phyloP scores from a whole-genome alignment of 1,284 basidiomycete species.

The Cystobasidiaceae sp. region DNA sequence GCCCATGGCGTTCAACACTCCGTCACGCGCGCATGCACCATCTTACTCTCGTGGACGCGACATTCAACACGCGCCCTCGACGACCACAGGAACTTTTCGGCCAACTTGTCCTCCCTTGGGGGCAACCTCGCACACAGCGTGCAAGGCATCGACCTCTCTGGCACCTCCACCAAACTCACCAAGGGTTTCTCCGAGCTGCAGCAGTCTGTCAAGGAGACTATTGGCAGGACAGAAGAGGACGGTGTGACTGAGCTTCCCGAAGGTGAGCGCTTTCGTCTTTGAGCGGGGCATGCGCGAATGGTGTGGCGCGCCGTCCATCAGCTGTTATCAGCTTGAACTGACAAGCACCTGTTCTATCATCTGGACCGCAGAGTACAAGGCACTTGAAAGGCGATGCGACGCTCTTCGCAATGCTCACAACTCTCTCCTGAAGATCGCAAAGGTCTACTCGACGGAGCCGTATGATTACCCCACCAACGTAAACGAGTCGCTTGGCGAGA shows the following conservation, averaged over 20 bases:
- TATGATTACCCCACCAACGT: constrained; percentile 73
- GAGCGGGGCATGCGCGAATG: too few species aligned
- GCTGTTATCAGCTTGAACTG: too few species aligned
- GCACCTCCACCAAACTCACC: constrained; percentile 34
- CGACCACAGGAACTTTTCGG: constrained; percentile 14
- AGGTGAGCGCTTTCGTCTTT: too few species aligned
- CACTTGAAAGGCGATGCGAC: constrained; percentile 90
- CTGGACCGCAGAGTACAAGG: constrained; percentile 72
- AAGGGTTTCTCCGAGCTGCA: constrained; percentile 35
- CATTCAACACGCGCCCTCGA: background rate
- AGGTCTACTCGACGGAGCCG: constrained; percentile 74
- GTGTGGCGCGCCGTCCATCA: too few species aligned
- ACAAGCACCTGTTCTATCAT: background rate
- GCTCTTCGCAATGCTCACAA: constrained; percentile 77
- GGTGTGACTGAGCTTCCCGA: constrained; percentile 94
- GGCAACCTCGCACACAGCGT: constrained; percentile 26
- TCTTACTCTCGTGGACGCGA: background rate
- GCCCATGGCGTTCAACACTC: too few species aligned
- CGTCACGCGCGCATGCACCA: background rate
- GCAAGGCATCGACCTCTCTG: constrained; percentile 36
- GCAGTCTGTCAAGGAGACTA: constrained; percentile 59
- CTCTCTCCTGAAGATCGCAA: constrained; percentile 66
- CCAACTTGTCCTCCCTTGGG: constrained; percentile 10
- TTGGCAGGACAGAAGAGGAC: constrained; percentile 80
- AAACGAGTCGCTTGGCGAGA: constrained; percentile 53